These are phyloP conservation scores for Alternaria tenuissima DNA, from an alignment of 2,329 filamentous ascomycete genomes.

Conservation along the genomic window DNA sequence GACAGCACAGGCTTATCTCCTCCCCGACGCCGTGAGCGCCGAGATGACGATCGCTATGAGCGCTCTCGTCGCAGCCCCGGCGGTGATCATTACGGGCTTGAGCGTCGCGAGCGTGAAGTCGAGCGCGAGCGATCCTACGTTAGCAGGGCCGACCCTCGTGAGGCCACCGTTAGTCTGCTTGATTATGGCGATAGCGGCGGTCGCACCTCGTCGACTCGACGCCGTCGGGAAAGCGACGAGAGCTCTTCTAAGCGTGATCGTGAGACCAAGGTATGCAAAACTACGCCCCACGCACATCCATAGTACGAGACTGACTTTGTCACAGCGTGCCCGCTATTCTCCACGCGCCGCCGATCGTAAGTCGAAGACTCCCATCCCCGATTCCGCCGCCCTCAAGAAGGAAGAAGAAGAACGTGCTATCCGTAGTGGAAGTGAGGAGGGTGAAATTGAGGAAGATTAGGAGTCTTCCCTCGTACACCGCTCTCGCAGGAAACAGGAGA, in stretches of 20 bases:
- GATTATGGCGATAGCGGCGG: constrained; percentile 78
- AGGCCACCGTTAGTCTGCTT: constrained; percentile 79
- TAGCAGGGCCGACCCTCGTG: constrained; percentile 78
- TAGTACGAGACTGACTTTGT: constrained; percentile 19
- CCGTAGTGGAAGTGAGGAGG: constrained; percentile 92
- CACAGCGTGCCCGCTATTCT: constrained; percentile 58
- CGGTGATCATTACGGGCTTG: constrained; percentile 78
- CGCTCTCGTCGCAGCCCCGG: constrained; percentile 66
- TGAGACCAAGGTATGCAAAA: constrained; percentile 53
- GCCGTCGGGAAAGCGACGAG: constrained; percentile 77
- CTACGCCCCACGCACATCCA: neutral
- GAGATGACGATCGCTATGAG: constrained; percentile 50
- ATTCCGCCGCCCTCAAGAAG: constrained; percentile 42
- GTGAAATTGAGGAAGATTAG: constrained; percentile 87
- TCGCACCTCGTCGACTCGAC: constrained; percentile 66
- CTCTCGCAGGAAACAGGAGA: constrained; percentile 7
- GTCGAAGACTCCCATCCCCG: constrained; percentile 62
- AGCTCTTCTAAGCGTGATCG: constrained; percentile 53
- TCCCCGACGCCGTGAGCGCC: constrained; percentile 54
- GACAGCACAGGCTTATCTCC: constrained; percentile 71
- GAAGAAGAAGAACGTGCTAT: constrained; percentile 69
- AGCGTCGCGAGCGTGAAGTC: constrained; percentile 86
- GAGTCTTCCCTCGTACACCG: constrained; percentile 11
- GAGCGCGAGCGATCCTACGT: constrained; percentile 87
- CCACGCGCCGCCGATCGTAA: constrained; percentile 65